phyloP scores from a whole-genome alignment of 2,329 filamentous ascomycete genomes.

The Pseudocercospora musae region DNA sequence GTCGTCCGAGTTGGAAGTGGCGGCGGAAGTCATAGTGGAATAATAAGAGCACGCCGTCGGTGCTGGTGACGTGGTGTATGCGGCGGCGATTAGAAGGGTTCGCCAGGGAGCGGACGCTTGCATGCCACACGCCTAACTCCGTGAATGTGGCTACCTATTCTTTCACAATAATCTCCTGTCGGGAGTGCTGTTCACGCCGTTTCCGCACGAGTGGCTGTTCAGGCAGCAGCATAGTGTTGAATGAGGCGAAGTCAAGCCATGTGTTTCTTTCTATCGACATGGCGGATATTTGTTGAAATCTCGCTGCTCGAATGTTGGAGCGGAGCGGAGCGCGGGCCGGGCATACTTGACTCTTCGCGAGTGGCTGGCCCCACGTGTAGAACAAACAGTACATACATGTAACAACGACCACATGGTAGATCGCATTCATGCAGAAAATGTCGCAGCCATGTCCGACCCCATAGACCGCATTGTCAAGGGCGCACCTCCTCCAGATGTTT shows the following conservation, averaged over 20 bases:
- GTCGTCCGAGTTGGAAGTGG: conserved; percentile 20
- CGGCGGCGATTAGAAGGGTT: not conserved
- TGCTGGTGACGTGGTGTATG: conserved; percentile 11
- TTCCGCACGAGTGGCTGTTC: not conserved
- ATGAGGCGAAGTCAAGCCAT: not conserved
- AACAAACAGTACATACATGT: no score
- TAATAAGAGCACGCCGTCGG: not conserved
- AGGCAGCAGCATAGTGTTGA: not conserved
- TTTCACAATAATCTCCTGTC: not conserved
- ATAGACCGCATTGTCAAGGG: conserved; percentile 92
- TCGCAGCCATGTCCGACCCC: conserved; percentile 22
- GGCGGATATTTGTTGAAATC: not conserved
- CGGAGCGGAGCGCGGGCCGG: not conserved
- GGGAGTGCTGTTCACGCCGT: not conserved
- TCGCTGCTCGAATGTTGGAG: not conserved
- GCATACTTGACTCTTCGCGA: not conserved
- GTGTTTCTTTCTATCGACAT: no score
- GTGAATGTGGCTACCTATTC: not conserved
- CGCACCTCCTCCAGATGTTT: conserved; percentile 64
- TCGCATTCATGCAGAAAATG: not conserved
- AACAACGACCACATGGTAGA: no score
- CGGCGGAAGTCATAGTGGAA: conserved; percentile 35
- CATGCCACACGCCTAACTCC: not conserved
- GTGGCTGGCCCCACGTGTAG: not conserved
- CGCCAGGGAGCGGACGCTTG: not conserved